Evolutionary conservation across 306 rosid species (phyloP).

Genomic region (Crataegus laevigata): DNA sequence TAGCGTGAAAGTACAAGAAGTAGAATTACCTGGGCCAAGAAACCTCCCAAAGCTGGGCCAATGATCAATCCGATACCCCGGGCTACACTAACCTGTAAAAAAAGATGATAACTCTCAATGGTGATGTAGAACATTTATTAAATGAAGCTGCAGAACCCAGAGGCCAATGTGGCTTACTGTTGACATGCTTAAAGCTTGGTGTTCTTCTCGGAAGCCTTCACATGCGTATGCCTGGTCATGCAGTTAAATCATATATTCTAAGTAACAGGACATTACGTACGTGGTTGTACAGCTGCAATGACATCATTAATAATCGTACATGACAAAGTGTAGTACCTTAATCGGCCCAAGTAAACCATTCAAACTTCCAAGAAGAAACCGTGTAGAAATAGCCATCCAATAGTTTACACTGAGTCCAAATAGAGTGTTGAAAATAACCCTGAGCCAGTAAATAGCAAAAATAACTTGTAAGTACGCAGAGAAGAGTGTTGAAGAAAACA

Average conservation of each 20-base stretch:
- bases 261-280: neutral
- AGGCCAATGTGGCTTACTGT: conserved; percentile 42
- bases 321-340: conserved; percentile 40
- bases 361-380: conserved; percentile 81
- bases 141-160: neutral
- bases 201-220: conserved; percentile 62
- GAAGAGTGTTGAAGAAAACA: neutral
- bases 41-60: conserved; percentile 93
- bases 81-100: conserved; percentile 60
- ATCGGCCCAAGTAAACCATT: conserved; percentile 83
- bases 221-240: conserved; percentile 63
- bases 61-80: conserved; percentile 72
- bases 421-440: conserved; percentile 72
- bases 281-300: neutral
- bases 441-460: conserved; percentile 18
- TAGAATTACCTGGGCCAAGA: conserved; percentile 70
- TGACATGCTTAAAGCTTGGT: conserved; percentile 74
- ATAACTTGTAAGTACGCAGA: neutral
- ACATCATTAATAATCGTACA: neutral
- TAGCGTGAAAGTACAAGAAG: neutral
- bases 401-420: conserved; percentile 81
- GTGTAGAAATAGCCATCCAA: conserved; percentile 71
- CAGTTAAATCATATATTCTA: neutral
- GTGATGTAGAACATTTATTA: neutral
- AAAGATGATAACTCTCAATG: conserved; percentile 2